Evolutionary conservation across 495 filamentous ascomycete genomes (phyloP).

Genomic region (Hypomontagnella monticulosa): DNA sequence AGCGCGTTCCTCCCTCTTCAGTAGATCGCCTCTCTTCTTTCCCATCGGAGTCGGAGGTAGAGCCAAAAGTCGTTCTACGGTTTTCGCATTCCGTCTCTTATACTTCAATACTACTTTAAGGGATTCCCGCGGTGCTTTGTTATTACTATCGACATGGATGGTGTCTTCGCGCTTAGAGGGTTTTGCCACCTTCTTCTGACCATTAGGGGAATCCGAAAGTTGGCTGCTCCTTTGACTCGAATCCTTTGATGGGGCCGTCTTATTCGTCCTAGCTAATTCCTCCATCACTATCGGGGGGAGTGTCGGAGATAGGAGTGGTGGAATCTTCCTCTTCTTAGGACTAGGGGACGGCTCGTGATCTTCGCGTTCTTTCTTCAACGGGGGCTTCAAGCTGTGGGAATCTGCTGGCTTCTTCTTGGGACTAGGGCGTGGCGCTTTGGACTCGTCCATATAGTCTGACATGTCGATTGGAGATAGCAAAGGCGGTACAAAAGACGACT

Average conservation of each 20-base stretch:
- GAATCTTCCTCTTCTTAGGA: slow-evolving; percentile 53
- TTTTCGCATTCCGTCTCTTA: slow-evolving; percentile 53
- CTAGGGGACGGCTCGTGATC: slow-evolving; percentile 48
- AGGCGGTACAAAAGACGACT: slow-evolving; percentile 45
- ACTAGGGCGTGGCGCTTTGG: slow-evolving; percentile 38
- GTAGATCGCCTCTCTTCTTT: slow-evolving; percentile 50
- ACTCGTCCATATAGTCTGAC: slow-evolving; percentile 45
- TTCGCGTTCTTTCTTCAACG: slow-evolving; percentile 43
- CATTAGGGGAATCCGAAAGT: slow-evolving; percentile 48
- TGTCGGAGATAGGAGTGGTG: slow-evolving; percentile 58
- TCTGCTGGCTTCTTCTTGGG: slow-evolving; percentile 45
- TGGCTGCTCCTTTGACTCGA: slow-evolving; percentile 43
- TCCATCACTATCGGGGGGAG: slow-evolving; percentile 57
- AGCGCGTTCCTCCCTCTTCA: slow-evolving; percentile 46
- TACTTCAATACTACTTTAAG: slow-evolving; percentile 49
- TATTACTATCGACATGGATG: slow-evolving; percentile 41
- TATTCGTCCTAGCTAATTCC: slow-evolving; percentile 50
- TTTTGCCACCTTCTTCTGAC: slow-evolving; percentile 50
- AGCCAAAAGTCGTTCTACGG: slow-evolving; percentile 53
- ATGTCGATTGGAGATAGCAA: slow-evolving; percentile 56
- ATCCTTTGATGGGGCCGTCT: slow-evolving; percentile 49
- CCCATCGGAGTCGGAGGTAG: slow-evolving; percentile 48
- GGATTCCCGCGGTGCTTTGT: slow-evolving; percentile 40
- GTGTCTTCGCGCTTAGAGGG: slow-evolving; percentile 43
- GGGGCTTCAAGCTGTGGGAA: slow-evolving; percentile 33